Evolutionary conservation across 345 rosid genomes (phyloP).

Genomic region (Eucalyptus globulus): DNA sequence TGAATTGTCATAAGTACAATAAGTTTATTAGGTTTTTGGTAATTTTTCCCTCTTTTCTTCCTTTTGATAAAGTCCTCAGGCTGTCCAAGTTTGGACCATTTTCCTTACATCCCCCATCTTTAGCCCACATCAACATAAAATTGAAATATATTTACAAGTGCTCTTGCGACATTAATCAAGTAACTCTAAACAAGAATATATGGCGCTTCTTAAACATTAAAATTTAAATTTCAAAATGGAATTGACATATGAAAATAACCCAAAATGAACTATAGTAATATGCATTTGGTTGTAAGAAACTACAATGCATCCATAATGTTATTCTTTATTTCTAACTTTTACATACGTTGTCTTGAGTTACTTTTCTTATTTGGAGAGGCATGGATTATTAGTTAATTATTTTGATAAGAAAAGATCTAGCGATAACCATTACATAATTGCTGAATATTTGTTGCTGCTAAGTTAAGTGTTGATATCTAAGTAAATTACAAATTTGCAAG

Average conservation of each 20-base stretch:
- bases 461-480: background rate
- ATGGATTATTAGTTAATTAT: background rate
- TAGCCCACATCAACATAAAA: background rate
- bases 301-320: background rate
- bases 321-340: background rate
- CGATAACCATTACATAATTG: background rate
- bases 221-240: background rate
- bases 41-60: background rate
- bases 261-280: background rate
- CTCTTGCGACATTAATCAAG: background rate
- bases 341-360: background rate
- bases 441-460: background rate
- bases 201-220: background rate
- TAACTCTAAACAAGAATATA: background rate
- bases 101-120: background rate
- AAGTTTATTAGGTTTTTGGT: background rate
- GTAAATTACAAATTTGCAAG: background rate
- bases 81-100: background rate
- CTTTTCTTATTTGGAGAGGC: background rate
- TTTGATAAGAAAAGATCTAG: background rate
- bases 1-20: background rate
- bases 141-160: background rate
- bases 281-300: background rate
- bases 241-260: background rate
- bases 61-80: background rate